Conservation (phyloP, 1,284 basidiomycete species). For the Austroboletus niveus region DNA sequence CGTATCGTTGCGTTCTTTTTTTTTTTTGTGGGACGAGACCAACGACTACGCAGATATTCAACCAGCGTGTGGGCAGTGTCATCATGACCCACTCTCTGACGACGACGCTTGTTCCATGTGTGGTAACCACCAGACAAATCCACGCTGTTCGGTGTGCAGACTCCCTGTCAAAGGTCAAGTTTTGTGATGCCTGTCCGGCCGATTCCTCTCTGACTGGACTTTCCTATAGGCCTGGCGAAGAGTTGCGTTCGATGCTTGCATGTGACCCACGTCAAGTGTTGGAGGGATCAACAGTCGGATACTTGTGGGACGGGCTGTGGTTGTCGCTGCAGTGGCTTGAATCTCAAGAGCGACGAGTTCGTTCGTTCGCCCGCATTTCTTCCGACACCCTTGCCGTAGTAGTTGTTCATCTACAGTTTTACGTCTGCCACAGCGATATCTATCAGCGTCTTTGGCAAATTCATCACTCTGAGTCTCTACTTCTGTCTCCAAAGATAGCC, state of each 20-base stretch:
- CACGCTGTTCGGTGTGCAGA: slow-evolving; percentile 71
- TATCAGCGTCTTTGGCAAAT: too few relatives aligned
- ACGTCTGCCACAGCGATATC: too few relatives aligned
- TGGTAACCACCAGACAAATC: slow-evolving; percentile 40
- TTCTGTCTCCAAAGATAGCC: too few relatives aligned
- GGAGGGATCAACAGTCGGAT: slow-evolving; percentile 46
- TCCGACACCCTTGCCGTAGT: slow-evolving; percentile 1
- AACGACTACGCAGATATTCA: slow-evolving; percentile 32
- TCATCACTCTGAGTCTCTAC: too few relatives aligned
- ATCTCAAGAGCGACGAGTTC: slow-evolving; percentile 4
- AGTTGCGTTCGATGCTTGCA: slow-evolving; percentile 67
- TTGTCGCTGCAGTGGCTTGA: slow-evolving; percentile 46
- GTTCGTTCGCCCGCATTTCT: slow-evolving; percentile 14
- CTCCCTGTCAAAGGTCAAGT: slow-evolving; percentile 72
- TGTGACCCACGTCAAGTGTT: slow-evolving; percentile 65
- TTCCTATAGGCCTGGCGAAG: slow-evolving; percentile 59
- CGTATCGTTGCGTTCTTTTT: too few relatives aligned
- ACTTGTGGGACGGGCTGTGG: slow-evolving; percentile 65
- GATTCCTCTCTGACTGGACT: too few relatives aligned
- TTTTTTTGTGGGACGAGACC: too few relatives aligned
- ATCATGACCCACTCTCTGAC: slow-evolving; percentile 32
- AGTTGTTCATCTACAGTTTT: too few relatives aligned
- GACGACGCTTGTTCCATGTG: slow-evolving; percentile 51
- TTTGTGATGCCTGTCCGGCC: too few relatives aligned
- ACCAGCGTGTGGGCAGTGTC: slow-evolving; percentile 40